These are phyloP conservation scores for Stagonosporopsis chrysanthemi DNA, from an alignment of 2,329 filamentous ascomycete species.

Conservation along the genomic window DNA sequence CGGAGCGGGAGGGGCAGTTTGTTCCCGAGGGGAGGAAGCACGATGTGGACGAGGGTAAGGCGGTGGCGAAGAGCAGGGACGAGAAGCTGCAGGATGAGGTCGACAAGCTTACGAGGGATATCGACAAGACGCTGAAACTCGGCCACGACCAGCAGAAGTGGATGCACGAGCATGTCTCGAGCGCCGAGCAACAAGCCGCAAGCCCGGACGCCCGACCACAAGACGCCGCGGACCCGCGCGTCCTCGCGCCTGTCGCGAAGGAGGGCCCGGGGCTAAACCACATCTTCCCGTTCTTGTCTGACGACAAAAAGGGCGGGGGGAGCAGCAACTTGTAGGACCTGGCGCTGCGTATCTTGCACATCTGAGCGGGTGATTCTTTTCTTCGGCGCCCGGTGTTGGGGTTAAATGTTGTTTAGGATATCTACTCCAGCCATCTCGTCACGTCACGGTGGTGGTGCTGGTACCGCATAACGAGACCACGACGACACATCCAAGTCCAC, in stretches of 20 bases:
- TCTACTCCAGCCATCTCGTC: no score
- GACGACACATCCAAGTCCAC: no score
- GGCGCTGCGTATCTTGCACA: no score
- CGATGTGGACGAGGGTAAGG: constrained; percentile 55
- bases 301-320: not conserved
- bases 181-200: no score
- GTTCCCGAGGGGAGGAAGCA: constrained; percentile 21
- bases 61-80: constrained; percentile 58
- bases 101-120: constrained; percentile 64
- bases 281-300: constrained; percentile 25
- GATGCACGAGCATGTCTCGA: constrained; percentile 38
- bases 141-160: constrained; percentile 41
- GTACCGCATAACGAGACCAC: no score
- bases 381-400: no score
- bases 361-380: no score
- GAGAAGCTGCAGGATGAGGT: constrained; percentile 66
- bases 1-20: constrained; percentile 58
- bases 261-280: constrained; percentile 23
- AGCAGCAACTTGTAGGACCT: constrained; percentile 1
- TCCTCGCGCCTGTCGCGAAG: not conserved
- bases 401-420: no score
- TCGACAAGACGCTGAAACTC: constrained; percentile 61
- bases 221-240: not conserved
- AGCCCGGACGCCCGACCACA: not conserved
- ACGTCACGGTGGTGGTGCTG: no score